Conservation (phyloP, 2,329 filamentous ascomycete genomes). For the Raffaelea albimanens region DNA sequence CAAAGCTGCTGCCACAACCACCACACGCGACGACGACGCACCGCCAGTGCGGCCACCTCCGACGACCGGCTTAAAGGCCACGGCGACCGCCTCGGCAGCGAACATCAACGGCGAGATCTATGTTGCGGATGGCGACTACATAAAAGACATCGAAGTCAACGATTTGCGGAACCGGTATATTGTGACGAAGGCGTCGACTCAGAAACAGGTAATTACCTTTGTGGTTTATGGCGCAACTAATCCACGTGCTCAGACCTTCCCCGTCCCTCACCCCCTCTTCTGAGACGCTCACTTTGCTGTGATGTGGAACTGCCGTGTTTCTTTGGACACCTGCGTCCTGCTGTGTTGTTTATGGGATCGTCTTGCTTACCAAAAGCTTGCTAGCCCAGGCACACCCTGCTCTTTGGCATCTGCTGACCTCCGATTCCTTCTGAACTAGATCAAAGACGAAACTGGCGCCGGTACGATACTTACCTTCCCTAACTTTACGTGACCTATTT, state of each 20-base stretch:
- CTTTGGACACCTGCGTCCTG: constrained; percentile 13
- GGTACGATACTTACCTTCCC: constrained; percentile 67
- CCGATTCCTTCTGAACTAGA: constrained; percentile 69
- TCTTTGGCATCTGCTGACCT: constrained; percentile 93
- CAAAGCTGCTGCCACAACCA: too few relatives aligned
- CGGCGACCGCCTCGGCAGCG: constrained; percentile 27
- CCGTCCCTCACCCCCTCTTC: constrained; percentile 10
- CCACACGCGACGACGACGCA: constrained; percentile 82
- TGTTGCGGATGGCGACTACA: constrained; percentile 92
- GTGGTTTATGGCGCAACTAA: constrained; percentile 28
- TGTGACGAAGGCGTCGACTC: constrained; percentile 91
- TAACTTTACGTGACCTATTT: not conserved
- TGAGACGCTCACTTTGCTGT: not conserved
- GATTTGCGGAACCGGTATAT: constrained; percentile 94
- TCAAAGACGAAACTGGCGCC: constrained; percentile 99
- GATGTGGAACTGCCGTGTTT: constrained; percentile 19
- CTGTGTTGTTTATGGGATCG: constrained; percentile 34
- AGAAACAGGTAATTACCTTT: constrained; percentile 97
- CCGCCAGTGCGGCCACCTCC: constrained; percentile 63
- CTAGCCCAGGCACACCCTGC: constrained; percentile 52
- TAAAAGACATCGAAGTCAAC: constrained; percentile 98
- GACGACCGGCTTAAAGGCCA: constrained; percentile 31
- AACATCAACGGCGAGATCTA: constrained; percentile 83
- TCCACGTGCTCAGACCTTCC: not conserved
- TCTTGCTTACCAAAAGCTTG: constrained; percentile 62